Evolutionary conservation across 495 filamentous ascomycete genomes (phyloP), one percentile per base, ranked within the genome.

Genomic region (Daldinia bambusicola): DNA sequence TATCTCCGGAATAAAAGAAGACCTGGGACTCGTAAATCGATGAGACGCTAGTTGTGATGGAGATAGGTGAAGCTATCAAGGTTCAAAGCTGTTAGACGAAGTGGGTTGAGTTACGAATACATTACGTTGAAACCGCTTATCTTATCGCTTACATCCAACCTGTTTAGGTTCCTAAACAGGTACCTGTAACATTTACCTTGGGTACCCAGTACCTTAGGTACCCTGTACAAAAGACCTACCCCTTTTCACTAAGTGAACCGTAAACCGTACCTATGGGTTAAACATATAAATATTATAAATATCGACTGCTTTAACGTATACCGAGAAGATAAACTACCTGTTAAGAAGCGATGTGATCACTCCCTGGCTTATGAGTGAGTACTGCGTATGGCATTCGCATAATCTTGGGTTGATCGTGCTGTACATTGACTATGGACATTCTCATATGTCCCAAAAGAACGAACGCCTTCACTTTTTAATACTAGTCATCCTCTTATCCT

Each of bases 401-500:
- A 56, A 51, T 36, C 61, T 34, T 64, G 14, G n/a, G 6, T 66
- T 65, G n/a, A 43, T 43, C 14, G 10, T 51, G 18, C 34, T 58
- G n/a, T 14, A 31, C 20, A 18, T 60, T 61, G 30, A 66, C 53
- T 53, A 62, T 30, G 57, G 43, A 65, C 61, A 52, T 62, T 57
- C 18, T 41, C 36, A 36, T 48, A 59, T 73, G 61, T 50, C 52
- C 60, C 36, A 20, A 61, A 6, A 26, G 26, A 26, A 26, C 26
- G 50, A 73, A 73, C 70, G 70, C 70, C 70, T 56, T 68, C 36
- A 45, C 40, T 72, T 72, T 65, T 65, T 52, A 30, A 69, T 52
- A n/a, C n/a, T n/a, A 20, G 61, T 34, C 70, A 18, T 66, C 61
- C 12, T 57, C 61, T 53, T 52, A 59, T 58, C 70, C 66, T 45